phyloP scores from a whole-genome alignment of 1,139 yeast species.

The Suhomyces kunorum region DNA sequence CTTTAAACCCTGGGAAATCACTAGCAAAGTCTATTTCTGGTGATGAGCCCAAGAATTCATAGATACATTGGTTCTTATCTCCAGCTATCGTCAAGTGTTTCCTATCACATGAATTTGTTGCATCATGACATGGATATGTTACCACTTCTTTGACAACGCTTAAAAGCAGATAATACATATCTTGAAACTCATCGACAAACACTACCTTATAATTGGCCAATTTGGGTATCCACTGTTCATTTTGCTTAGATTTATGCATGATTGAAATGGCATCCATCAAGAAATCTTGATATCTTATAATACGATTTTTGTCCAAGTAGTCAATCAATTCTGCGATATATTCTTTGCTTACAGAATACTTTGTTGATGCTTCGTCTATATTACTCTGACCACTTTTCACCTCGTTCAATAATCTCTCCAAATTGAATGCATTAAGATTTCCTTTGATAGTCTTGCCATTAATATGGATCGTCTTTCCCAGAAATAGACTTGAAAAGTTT shows the following conservation, averaged over 20 bases:
- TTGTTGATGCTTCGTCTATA: constrained; percentile 26
- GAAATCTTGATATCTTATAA: constrained; percentile 41
- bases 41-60: constrained; percentile 61
- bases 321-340: constrained; percentile 20
- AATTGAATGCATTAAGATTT: constrained; percentile 28
- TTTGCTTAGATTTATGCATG: constrained; percentile 21
- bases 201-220: constrained; percentile 37
- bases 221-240: constrained; percentile 22
- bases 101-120: constrained; percentile 13
- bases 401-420: constrained; percentile 35
- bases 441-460: constrained; percentile 27
- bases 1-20: constrained; percentile 28
- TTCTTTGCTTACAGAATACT: constrained; percentile 24
- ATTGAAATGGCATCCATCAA: constrained; percentile 33
- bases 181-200: constrained; percentile 77
- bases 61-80: constrained; percentile 72
- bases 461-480: constrained; percentile 27
- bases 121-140: constrained; percentile 25
- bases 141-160: constrained; percentile 44
- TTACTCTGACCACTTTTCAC: constrained; percentile 34
- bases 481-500: constrained; percentile 37
- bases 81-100: constrained; percentile 70
- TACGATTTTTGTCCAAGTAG: constrained; percentile 30
- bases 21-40: constrained; percentile 28
- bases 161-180: constrained; percentile 56